phyloP scores from a whole-genome alignment of 129 eudicot species.

The Erigeron canadensis region DNA sequence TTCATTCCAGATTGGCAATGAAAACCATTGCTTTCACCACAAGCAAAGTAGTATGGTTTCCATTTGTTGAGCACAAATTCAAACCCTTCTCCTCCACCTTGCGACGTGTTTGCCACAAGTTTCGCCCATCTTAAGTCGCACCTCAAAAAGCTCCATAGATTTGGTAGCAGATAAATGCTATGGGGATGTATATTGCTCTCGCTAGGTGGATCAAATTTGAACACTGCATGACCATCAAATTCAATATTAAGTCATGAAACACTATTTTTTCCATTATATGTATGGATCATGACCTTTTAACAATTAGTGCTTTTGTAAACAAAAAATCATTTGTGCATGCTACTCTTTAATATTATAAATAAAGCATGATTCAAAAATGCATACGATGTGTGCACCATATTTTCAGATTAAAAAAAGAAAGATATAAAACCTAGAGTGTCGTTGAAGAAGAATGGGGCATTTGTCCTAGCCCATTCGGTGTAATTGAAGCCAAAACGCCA shows the following conservation, averaged over 20 bases:
- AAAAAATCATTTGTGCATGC: too few species aligned
- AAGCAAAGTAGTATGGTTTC: conserved; percentile 71
- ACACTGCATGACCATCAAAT: conserved; percentile 37
- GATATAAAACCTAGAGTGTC: conserved; percentile 51
- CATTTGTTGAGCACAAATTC: conserved; percentile 54
- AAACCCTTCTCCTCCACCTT: conserved; percentile 68
- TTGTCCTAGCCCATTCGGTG: conserved; percentile 59
- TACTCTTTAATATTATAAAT: neutral
- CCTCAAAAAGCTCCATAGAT: conserved; percentile 52
- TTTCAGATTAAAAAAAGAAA: too few species aligned
- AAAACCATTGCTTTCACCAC: conserved; percentile 62
- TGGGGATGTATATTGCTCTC: conserved; percentile 49
- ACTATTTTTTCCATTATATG: too few species aligned
- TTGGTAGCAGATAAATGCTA: conserved; percentile 60
- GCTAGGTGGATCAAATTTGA: conserved; percentile 65
- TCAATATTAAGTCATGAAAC: neutral
- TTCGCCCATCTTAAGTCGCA: conserved; percentile 60
- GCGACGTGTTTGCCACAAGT: conserved; percentile 42
- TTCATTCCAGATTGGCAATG: conserved; percentile 74
- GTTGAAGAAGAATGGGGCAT: conserved; percentile 54
- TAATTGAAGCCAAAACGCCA: conserved; percentile 77
- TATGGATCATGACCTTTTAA: too few species aligned
- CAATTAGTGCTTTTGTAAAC: too few species aligned
- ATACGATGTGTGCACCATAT: too few species aligned
- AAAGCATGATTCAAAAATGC: neutral